Base-by-base conservation (phyloP, 345 rosid genomes). In the Iberis pinnata region DNA sequence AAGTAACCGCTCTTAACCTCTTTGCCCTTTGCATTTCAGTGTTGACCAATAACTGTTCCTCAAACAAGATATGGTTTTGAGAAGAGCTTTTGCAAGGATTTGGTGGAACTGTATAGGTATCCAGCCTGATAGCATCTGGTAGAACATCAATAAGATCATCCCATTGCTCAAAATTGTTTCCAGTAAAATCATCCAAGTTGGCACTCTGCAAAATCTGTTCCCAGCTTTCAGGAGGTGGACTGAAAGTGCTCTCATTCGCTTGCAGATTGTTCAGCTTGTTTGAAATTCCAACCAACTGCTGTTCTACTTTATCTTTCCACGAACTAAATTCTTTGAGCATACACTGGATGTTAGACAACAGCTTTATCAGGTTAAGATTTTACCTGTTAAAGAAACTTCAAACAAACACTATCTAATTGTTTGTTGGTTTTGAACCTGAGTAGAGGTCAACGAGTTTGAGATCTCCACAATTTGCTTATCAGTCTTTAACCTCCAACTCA, bases 251-350 rank as follows among this genome's bases (percentile, higher is more conserved):
- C 25, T 75, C 80, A 61, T 78, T 80, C 12, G 80, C 78, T 63
- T 73, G 88, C 68, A 76, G 54, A 60, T 39, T 67, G 70, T 59
- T 75, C 68, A 78, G 40, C 20, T 78, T 67, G 74, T 66, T 72
- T 61, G 84, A 70, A 55, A 84, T 70, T 70, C 80, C 94, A 43
- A 25, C 54, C 55, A 88, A 67, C 81, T 86, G 84, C 49, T 74
- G 76, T 50, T 86, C 95, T 38, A 61, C 70, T 71, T 77, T 77
- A 29, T 76, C 75, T 64, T 81, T 83, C 95, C 95, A 89, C 7
- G 64, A 44, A 13, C 60, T 42, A 54, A 81, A 25, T 36, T 89
- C 93, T 70, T 64, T 76, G 51, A 60, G 76, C 79, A 76, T 77
- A 12, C 60, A 67, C 97, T 86, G 73, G 57, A 55, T 11, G 41